Evolutionary conservation across 768 basidiomycete species (phyloP).

Genomic region (Melanogaster broomeanus): DNA sequence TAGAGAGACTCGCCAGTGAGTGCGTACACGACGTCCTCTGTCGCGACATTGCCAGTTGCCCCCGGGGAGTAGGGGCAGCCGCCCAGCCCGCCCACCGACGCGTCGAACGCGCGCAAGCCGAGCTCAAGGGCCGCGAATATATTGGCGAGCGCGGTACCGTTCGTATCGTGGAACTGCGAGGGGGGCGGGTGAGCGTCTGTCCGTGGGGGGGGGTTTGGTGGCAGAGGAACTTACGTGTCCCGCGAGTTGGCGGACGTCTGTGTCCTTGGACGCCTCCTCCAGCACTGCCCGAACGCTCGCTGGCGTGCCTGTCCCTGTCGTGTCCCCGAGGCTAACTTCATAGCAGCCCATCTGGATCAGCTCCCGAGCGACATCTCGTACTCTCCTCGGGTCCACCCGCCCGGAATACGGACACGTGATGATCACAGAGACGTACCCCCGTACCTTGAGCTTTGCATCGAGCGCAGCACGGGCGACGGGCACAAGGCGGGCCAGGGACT

Average conservation of each 20-base stretch:
- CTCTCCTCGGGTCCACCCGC: constrained; percentile 58
- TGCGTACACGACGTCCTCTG: constrained; percentile 89
- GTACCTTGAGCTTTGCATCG: constrained; percentile 64
- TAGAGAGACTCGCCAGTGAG: constrained; percentile 63
- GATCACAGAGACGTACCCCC: constrained; percentile 86
- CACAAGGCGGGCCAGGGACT: constrained; percentile 65
- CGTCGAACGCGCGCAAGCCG: constrained; percentile 81
- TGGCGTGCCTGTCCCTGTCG: constrained; percentile 85
- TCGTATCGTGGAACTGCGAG: constrained; percentile 85
- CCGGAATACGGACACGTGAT: constrained; percentile 90
- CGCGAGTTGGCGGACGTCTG: constrained; percentile 71
- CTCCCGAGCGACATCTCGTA: constrained; percentile 69
- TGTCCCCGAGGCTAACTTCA: constrained; percentile 91
- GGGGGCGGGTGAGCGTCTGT: background rate
- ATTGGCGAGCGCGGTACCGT: constrained; percentile 79
- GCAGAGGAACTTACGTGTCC: constrained; percentile 47
- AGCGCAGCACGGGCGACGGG: constrained; percentile 62
- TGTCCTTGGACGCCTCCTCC: constrained; percentile 61
- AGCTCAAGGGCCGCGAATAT: constrained; percentile 68
- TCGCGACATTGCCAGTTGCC: constrained; percentile 93
- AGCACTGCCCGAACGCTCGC: constrained; percentile 66
- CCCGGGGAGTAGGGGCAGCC: constrained; percentile 97
- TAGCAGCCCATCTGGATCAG: constrained; percentile 92
- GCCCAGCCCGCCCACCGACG: constrained; percentile 86
- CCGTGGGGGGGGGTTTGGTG: background rate